Conservation (phyloP, 2,329 filamentous ascomycete species). For the Hymenoscyphus infarciens region DNA sequence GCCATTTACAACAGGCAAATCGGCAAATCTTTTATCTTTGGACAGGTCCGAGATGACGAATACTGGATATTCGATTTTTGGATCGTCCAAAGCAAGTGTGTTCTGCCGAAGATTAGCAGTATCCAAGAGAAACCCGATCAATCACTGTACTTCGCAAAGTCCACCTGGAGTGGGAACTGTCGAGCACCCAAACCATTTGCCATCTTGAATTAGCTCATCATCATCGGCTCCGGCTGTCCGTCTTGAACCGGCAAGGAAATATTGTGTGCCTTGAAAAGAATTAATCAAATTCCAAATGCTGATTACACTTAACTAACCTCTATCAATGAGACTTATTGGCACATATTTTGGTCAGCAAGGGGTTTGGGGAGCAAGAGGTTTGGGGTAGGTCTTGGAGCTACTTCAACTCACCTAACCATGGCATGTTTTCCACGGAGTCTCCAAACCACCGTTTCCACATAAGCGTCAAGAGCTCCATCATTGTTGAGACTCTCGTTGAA, state of each 20-base stretch:
- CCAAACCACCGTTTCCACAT: constrained; percentile 49
- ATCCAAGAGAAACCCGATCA: neutral
- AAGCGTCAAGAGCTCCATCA: constrained; percentile 36
- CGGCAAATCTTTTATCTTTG: constrained; percentile 17
- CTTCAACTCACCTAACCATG: constrained; percentile 29
- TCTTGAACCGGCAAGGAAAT: constrained; percentile 28
- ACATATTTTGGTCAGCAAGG: no score
- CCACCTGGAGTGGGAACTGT: constrained; percentile 28
- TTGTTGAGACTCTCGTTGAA: constrained; percentile 30
- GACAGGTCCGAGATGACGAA: constrained; percentile 27
- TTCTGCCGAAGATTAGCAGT: constrained; percentile 9
- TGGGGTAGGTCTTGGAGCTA: neutral
- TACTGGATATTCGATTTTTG: constrained; percentile 10
- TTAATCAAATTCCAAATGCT: neutral
- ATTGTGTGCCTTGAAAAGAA: constrained; percentile 20
- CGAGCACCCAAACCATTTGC: constrained; percentile 30
- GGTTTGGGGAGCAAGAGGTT: neutral
- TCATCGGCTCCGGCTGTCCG: constrained; percentile 12
- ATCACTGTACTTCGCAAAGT: constrained; percentile 30
- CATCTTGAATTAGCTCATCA: constrained; percentile 21
- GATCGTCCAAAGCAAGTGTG: constrained; percentile 16
- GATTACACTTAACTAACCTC: constrained; percentile 13
- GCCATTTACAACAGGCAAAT: constrained; percentile 21
- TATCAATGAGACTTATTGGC: constrained; percentile 23
- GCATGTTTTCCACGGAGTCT: constrained; percentile 27